These are phyloP conservation scores for Panellus pusillus DNA, from an alignment of 768 basidiomycete species.

Conservation along the genomic window DNA sequence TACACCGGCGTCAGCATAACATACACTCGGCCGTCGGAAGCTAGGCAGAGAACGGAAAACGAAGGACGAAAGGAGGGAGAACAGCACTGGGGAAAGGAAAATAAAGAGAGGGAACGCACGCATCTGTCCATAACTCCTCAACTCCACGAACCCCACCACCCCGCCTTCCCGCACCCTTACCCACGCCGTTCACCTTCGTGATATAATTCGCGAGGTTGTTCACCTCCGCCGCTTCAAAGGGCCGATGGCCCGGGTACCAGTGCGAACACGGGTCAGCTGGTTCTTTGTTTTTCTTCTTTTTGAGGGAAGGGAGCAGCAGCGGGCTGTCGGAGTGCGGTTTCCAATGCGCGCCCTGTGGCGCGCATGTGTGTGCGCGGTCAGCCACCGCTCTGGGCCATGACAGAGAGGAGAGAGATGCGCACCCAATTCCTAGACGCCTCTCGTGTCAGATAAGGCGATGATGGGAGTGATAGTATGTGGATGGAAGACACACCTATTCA, in stretches of 20 bases:
- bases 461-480: neutral
- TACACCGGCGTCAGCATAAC: neutral
- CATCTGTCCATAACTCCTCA: constrained; percentile 84
- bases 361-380: neutral
- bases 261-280: constrained; percentile 64
- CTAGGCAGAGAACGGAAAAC: too few species aligned
- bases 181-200: constrained; percentile 33
- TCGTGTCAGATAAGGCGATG: neutral
- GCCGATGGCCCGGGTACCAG: constrained; percentile 70
- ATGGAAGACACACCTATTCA: constrained; percentile 58
- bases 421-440: constrained; percentile 60
- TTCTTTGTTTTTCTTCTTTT: constrained; percentile 23
- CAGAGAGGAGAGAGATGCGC: constrained; percentile 12
- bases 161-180: constrained; percentile 17
- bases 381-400: neutral
- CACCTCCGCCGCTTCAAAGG: constrained; percentile 78
- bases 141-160: constrained; percentile 66
- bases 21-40: too few species aligned
- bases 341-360: constrained; percentile 73
- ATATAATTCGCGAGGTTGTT: constrained; percentile 74
- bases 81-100: neutral
- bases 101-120: constrained; percentile 42
- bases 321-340: constrained; percentile 33
- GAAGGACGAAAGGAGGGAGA: neutral
- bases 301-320: constrained; percentile 16